These are phyloP conservation scores for Allodekkera sacchari DNA, from an alignment of 805 yeast genomes.

Conservation along the genomic window DNA sequence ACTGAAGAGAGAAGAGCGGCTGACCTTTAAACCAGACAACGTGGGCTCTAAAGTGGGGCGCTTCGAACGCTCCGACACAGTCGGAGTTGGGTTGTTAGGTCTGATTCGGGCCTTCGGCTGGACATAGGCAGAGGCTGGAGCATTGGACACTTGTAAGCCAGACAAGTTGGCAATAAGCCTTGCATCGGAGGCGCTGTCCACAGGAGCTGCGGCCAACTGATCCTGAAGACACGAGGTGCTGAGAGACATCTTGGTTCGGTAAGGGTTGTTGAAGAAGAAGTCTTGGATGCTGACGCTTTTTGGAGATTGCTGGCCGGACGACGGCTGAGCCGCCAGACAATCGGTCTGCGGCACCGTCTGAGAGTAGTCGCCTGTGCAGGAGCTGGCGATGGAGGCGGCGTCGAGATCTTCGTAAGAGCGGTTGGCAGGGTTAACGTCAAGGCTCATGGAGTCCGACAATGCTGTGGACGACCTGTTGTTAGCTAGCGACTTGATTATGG, in stretches of 20 bases:
- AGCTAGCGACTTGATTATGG: slow-evolving; percentile 18
- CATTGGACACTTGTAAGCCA: no score
- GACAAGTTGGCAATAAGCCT: no score
- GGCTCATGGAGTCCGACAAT: no score
- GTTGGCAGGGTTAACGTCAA: no score
- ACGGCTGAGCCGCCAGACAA: background rate
- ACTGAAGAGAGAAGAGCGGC: slow-evolving; percentile 5
- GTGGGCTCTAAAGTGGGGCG: slow-evolving; percentile 6
- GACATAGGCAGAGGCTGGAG: no score
- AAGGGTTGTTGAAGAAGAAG: slow-evolving; percentile 36
- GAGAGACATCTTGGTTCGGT: slow-evolving; percentile 9
- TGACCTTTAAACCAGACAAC: slow-evolving; percentile 12
- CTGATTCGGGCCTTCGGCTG: slow-evolving; percentile 18
- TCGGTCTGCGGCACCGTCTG: slow-evolving; percentile 4
- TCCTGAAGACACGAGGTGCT: slow-evolving; percentile 10
- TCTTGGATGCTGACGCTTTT: slow-evolving; percentile 40
- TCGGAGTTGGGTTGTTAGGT: slow-evolving; percentile 6
- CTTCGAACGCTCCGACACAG: slow-evolving; percentile 4
- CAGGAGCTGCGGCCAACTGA: no score
- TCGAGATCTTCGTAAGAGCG: slow-evolving; percentile 1
- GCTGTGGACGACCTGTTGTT: slow-evolving; percentile 8
- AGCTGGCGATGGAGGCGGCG: slow-evolving; percentile 3
- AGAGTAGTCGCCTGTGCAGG: slow-evolving; percentile 1
- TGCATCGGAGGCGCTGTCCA: no score
- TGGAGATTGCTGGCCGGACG: slow-evolving; percentile 4